phyloP scores from a whole-genome alignment of 176 grass and related monocot species.

The Themeda triandra region DNA sequence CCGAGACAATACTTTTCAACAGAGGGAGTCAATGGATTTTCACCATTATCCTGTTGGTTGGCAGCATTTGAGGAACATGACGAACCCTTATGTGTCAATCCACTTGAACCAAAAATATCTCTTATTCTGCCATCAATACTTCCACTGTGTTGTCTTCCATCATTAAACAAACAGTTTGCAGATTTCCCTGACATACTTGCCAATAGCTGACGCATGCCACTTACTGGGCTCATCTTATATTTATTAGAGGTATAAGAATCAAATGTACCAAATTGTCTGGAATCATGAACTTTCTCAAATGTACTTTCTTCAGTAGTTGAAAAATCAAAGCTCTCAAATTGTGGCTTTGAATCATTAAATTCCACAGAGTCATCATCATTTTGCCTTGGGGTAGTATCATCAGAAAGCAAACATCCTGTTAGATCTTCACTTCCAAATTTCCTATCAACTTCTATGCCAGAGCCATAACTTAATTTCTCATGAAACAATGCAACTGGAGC shows the following conservation, averaged over 20 bases:
- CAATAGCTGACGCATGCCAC: slow-evolving; percentile 40
- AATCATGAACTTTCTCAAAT: slow-evolving; percentile 13
- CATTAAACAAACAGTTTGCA: slow-evolving; percentile 35
- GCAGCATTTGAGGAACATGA: slow-evolving; percentile 42
- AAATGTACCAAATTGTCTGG: slow-evolving; percentile 28
- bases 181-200: slow-evolving; percentile 46
- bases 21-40: slow-evolving; percentile 61
- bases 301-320: slow-evolving; percentile 26
- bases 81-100: slow-evolving; percentile 39
- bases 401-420: slow-evolving; percentile 14
- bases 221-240: slow-evolving; percentile 35
- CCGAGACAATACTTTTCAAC: slow-evolving; percentile 53
- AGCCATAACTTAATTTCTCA: slow-evolving; percentile 31
- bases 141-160: slow-evolving; percentile 29
- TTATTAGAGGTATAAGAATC: slow-evolving; percentile 18
- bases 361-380: slow-evolving; percentile 11
- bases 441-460: slow-evolving; percentile 19
- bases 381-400: slow-evolving; percentile 26
- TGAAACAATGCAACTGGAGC: slow-evolving; percentile 4
- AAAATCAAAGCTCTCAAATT: slow-evolving; percentile 41
- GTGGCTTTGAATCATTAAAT: slow-evolving; percentile 29
- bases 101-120: slow-evolving; percentile 38
- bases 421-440: slow-evolving; percentile 30
- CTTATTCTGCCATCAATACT: slow-evolving; percentile 25
- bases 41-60: slow-evolving; percentile 16